phyloP scores from a whole-genome alignment of 164 flowering plant species.

The Annona squamosa region DNA sequence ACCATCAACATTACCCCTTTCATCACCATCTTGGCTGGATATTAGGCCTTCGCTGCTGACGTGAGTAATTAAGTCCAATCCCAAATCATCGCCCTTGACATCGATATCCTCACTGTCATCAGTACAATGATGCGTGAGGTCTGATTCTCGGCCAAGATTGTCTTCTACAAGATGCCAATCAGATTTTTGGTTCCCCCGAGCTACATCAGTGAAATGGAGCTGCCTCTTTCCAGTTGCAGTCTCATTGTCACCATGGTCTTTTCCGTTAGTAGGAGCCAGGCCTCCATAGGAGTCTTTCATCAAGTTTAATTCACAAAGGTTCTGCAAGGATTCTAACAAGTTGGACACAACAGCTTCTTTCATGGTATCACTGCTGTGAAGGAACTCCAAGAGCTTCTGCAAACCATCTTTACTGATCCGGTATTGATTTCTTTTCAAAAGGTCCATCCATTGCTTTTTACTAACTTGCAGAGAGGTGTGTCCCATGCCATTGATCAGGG shows the following conservation, averaged over 20 bases:
- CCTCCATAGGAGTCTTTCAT: constrained; percentile 3
- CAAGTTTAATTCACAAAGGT: constrained; percentile 28
- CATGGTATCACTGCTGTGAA: constrained; percentile 24
- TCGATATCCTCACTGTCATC: constrained; percentile 5
- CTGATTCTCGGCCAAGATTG: constrained; percentile 1
- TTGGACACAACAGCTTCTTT: constrained; percentile 37
- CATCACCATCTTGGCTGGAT: not conserved
- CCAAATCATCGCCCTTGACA: not conserved
- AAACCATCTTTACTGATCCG: constrained; percentile 32
- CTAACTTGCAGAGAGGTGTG: constrained; percentile 61
- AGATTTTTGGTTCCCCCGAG: not conserved
- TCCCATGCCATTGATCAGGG: constrained; percentile 50
- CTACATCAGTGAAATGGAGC: constrained; percentile 3
- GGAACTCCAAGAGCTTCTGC: constrained; percentile 31
- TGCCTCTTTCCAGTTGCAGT: not conserved
- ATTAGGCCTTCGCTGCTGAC: not conserved
- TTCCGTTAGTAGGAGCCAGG: constrained; percentile 3
- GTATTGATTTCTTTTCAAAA: constrained; percentile 35
- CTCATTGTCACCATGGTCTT: constrained; percentile 3
- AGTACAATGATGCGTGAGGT: not conserved
- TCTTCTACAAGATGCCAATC: constrained; percentile 1
- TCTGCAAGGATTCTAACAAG: constrained; percentile 43
- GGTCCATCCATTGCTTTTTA: constrained; percentile 66
- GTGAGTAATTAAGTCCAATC: not conserved
- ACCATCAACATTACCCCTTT: not conserved